phyloP scores from a whole-genome alignment of 2,329 filamentous ascomycete species.

The Arthrobotrys pseudoclavata region DNA sequence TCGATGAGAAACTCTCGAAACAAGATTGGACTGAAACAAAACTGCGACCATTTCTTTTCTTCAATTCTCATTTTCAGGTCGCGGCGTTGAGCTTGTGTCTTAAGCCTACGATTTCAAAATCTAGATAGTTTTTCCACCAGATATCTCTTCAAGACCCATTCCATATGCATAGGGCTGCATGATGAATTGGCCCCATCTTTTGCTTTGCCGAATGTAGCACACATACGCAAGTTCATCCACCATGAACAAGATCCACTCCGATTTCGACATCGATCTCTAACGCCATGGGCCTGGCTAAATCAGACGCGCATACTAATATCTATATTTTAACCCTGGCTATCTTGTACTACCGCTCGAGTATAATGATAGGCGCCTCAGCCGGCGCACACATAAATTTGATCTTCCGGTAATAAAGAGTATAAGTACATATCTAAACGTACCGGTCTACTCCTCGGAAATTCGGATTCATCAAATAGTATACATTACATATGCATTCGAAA shows the following conservation, averaged over 20 bases:
- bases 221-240: background rate
- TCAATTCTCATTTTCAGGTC: background rate
- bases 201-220: conserved; percentile 36
- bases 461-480: background rate
- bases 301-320: background rate
- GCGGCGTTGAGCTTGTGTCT: conserved; percentile 1
- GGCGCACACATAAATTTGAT: background rate
- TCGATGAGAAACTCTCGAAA: conserved; percentile 19
- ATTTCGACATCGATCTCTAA: conserved; percentile 1
- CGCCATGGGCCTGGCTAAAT: background rate
- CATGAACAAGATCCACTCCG: background rate
- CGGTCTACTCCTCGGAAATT: background rate
- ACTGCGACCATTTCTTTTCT: background rate
- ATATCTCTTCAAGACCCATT: background rate
- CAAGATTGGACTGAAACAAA: conserved; percentile 32
- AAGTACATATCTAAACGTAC: conserved; percentile 10
- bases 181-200: conserved; percentile 24
- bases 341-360: background rate
- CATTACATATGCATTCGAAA: background rate
- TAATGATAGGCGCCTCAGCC: background rate
- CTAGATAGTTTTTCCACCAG: conserved; percentile 1
- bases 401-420: background rate
- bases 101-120: conserved; percentile 2
- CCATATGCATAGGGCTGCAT: conserved; percentile 53
- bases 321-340: conserved; percentile 3